phyloP scores from a whole-genome alignment of 1,284 basidiomycete genomes.

The Athelia sp. region DNA sequence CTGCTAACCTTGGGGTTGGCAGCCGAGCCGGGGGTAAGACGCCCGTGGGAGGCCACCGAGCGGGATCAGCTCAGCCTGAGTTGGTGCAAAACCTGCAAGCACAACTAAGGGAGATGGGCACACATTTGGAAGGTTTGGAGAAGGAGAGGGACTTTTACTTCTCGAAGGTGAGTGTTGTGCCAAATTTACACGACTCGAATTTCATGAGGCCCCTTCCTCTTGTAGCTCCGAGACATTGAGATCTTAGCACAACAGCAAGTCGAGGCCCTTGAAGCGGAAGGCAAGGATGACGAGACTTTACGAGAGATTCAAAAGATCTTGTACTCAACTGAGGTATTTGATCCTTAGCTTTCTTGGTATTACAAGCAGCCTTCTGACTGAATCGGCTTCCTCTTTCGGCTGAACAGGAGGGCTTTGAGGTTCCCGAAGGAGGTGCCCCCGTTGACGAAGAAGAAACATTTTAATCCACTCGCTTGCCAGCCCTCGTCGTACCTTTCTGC shows the following conservation, averaged over 20 bases:
- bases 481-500: slow-evolving; percentile 2
- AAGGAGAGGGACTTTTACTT: slow-evolving; percentile 99
- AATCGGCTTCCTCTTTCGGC: slow-evolving; percentile 10
- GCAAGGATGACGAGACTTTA: slow-evolving; percentile 66
- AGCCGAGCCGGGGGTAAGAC: slow-evolving; percentile 60
- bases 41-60: slow-evolving; percentile 61
- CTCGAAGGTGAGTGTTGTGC: slow-evolving; percentile 68
- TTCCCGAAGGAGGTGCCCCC: slow-evolving; percentile 44
- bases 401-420: slow-evolving; percentile 64
- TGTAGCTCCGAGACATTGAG: slow-evolving; percentile 90
- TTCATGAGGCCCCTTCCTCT: neutral
- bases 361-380: neutral
- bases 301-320: slow-evolving; percentile 89
- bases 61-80: slow-evolving; percentile 58
- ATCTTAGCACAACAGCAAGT: slow-evolving; percentile 80
- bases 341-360: neutral
- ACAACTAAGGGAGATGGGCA: slow-evolving; percentile 81
- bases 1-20: slow-evolving; percentile 28
- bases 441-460: slow-evolving; percentile 60
- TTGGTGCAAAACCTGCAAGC: slow-evolving; percentile 59
- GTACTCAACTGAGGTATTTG: slow-evolving; percentile 87
- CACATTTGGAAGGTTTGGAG: slow-evolving; percentile 83
- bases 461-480: slow-evolving; percentile 14
- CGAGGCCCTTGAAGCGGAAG: slow-evolving; percentile 55
- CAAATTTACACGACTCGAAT: slow-evolving; percentile 1